Percentiles rank a stretch among this genome's conserved stretches.
These are phyloP conservation scores for Plasmodium ovale DNA, from an alignment of 169 alveolate species.

Conservation along the genomic window DNA sequence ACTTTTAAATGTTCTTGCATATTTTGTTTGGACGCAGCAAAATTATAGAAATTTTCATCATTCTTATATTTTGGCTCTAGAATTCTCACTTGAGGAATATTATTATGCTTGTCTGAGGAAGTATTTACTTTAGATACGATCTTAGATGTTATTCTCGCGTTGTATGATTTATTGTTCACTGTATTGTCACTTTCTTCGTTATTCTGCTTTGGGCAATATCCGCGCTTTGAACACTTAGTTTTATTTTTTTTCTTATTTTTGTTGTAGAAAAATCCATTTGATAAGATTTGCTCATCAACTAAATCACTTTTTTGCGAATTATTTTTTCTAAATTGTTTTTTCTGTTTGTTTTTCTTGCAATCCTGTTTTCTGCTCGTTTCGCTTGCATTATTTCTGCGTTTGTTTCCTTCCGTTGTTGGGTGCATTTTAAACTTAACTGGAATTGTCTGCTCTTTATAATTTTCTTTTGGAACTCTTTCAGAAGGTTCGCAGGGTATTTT, in stretches of 20 bases:
- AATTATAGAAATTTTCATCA: neutral
- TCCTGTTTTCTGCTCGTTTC: neutral
- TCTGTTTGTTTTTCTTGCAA: constrained; percentile 14
- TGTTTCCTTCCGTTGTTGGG: neutral
- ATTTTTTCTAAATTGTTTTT: constrained; percentile 3
- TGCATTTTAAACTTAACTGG: neutral
- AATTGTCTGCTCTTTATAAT: neutral
- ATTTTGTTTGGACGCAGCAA: neutral
- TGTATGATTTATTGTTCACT: constrained; percentile 3
- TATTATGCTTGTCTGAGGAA: neutral
- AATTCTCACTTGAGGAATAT: neutral
- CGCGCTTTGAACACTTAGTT: neutral
- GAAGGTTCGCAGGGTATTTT: constrained; percentile 6
- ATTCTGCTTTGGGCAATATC: neutral
- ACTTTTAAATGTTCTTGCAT: neutral
- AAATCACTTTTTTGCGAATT: constrained; percentile 10
- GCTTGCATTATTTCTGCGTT: neutral
- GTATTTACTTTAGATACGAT: neutral
- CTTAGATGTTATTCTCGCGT: neutral
- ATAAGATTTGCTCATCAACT: neutral
- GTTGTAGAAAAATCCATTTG: constrained; percentile 8
- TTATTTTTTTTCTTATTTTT: constrained; percentile 10
- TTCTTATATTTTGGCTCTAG: neutral
- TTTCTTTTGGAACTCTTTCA: constrained; percentile 1
- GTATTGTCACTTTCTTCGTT: neutral